Evolutionary conservation across 495 filamentous ascomycete species (phyloP), one percentile per base, ranked within the genome.

Genomic region (Penicillium pancosmium): DNA sequence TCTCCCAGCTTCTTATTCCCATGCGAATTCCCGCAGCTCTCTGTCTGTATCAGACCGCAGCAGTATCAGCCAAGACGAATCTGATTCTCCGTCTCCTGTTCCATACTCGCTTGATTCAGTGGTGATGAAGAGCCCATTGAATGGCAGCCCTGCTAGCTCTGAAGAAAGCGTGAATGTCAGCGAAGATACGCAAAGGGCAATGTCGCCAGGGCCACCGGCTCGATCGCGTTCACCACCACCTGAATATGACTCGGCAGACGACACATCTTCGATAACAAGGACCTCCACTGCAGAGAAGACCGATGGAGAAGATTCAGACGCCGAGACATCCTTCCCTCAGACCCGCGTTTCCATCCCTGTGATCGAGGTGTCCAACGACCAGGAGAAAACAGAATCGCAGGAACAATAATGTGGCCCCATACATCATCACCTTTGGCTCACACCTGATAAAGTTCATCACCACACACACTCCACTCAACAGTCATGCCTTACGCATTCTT

Each of bases 11-110:
- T 55, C 69, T 3, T 80, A 77, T 50, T 69, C 67, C 1, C 57
- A 59, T 35, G 52, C 57, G 10, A 64, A 68, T 49, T 78, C 78
- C 1, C 75, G 75, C 9, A 77, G 66, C 47, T 89, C 72, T 70
- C 82, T 72, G 69, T 85, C 55, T 72, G 81, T 59, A 61, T 84
- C 70, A 48, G 79, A 73, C 47, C 69, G 66, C 9, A 78, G 73
- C 54, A 79, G 74, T 47, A 36, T 72, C 16, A 76, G 69, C 49
- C 63, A 73, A 16, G 71, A 75, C 31, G 72, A 75, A 2, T 58
- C 62, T 4, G 71, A 69, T 38, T 64, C 71, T 3, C 35, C 69
- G 2, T 68, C 54, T 48, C 66, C 66, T 2, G 64, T 62, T 25
- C 68, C 55, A 13, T 61, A 72, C 33, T 69, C 71, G 0, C 65